Evolutionary conservation across 805 yeast genomes (phyloP).

Genomic region (Monosporozyma yasuniensis): DNA sequence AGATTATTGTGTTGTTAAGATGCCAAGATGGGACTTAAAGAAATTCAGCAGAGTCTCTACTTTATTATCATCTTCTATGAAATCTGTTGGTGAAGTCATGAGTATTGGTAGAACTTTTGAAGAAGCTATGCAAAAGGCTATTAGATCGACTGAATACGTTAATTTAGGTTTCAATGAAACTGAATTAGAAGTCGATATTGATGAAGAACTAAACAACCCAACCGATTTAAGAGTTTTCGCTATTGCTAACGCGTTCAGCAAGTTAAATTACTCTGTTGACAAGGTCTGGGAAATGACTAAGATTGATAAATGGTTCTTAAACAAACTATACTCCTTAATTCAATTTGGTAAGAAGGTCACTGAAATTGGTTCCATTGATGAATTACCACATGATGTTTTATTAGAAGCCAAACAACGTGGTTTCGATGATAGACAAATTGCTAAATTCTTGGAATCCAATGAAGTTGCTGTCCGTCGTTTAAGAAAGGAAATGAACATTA

Average conservation of each 20-base stretch:
- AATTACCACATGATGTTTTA: constrained; percentile 53
- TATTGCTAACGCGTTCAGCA: constrained; percentile 84
- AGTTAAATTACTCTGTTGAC: constrained; percentile 77
- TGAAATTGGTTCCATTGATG: constrained; percentile 43
- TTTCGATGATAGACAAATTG: constrained; percentile 93
- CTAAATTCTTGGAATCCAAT: constrained; percentile 76
- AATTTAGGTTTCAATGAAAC: constrained; percentile 89
- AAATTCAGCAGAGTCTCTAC: constrained; percentile 90
- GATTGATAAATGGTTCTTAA: constrained; percentile 94
- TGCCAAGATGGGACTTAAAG: constrained; percentile 98
- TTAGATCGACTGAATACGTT: constrained; percentile 83
- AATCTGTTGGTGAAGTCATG: constrained; percentile 99
- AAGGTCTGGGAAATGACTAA: constrained; percentile 84
- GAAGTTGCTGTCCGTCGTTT: constrained; percentile 87
- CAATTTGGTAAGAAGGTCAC: constrained; percentile 56
- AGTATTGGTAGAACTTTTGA: constrained; percentile 94
- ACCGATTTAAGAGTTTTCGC: constrained; percentile 97
- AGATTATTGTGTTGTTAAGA: constrained; percentile 94
- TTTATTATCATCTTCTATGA: constrained; percentile 85
- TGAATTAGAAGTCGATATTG: constrained; percentile 85
- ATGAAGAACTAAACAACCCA: constrained; percentile 88
- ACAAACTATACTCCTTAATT: constrained; percentile 71
- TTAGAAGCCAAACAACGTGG: constrained; percentile 93
- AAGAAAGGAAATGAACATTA: constrained; percentile 76
- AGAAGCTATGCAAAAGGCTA: constrained; percentile 96